Base-by-base conservation (phyloP, 192 early-diverging fungal species). In the Entophlyctis helioformis region DNA sequence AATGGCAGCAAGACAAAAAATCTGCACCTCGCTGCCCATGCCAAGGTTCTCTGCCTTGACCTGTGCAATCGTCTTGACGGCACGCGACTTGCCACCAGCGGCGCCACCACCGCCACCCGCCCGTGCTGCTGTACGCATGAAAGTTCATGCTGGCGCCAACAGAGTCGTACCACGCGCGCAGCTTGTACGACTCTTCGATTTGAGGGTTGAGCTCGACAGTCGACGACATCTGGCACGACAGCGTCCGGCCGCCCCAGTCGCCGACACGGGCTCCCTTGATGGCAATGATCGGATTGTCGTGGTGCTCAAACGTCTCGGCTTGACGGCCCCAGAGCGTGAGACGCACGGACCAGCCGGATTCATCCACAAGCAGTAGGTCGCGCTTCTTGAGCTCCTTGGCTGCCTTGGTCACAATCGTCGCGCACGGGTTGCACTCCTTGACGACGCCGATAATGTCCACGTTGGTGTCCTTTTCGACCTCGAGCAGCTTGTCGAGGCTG, bases 371-470 rank as follows among this genome's bases (percentile, higher is more conserved):
- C 0, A 57, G 69, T 35, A 96, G n/a, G 4, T 96, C 89, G 22
- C 93, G 72, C 64, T 96, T 98, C 28, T 66, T 59, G 36, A 89
- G 59, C 72, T 63, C 74, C 46, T 61, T 56, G 18, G 65, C 66
- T 24, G 72, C 65, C 58, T 83, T 77, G 2, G 82, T 59, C 6
- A 82, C 62, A 19, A 91, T 73, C 40, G 74, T 65, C 3, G 58
- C 21, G 0, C 82, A 2, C 6, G 80, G 81, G 1, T 69, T 58
- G 1, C 70, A 63, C 0, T 79, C 64, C 19, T 64, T 73, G n/a
- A 95, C 71, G 32, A 96, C 73, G 13, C 75, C 86, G 25, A 98
- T 60, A 10, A 92, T 60, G 55, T 98, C 95, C 53, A 85, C 64
- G 39, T 37, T 66, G 0, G 63, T 53, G 56, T 81, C 72, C 50